phyloP scores from a whole-genome alignment of 257 asterid genomes.

The Oldenlandia corymbosa region DNA sequence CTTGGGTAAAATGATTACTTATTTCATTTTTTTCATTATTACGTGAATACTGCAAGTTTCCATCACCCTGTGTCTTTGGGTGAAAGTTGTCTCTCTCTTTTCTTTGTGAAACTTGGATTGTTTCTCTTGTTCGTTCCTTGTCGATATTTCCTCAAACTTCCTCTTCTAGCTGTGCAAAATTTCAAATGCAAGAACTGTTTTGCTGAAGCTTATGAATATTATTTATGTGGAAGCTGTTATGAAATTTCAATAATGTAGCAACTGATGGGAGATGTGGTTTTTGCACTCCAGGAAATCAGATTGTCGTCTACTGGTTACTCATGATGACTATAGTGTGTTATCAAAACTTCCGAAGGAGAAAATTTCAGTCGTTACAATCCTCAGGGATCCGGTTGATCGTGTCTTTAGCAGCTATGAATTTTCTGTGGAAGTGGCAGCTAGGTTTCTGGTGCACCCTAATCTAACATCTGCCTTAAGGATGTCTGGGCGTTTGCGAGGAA shows the following conservation, averaged over 20 bases:
- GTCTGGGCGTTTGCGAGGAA: constrained; percentile 48
- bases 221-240: constrained; percentile 2
- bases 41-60: background rate
- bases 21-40: background rate
- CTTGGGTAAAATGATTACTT: background rate
- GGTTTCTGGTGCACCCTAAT: constrained; percentile 90
- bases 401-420: constrained; percentile 92
- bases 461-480: constrained; percentile 67
- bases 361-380: constrained; percentile 85
- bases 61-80: background rate
- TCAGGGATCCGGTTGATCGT: constrained; percentile 91
- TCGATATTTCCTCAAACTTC: no score
- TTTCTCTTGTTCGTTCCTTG: no score
- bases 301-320: constrained; percentile 80
- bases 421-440: constrained; percentile 96
- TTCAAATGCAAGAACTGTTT: background rate
- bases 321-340: constrained; percentile 90
- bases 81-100: constrained; percentile 2
- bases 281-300: constrained; percentile 59
- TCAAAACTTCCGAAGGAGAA: constrained; percentile 71
- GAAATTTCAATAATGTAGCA: constrained; percentile 2
- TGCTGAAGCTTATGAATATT: no score
- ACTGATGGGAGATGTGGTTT: constrained; percentile 15
- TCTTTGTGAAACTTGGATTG: no score
- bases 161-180: background rate